Conservation (phyloP, 2,329 filamentous ascomycete genomes). For the Leptosphaerulina australis region DNA sequence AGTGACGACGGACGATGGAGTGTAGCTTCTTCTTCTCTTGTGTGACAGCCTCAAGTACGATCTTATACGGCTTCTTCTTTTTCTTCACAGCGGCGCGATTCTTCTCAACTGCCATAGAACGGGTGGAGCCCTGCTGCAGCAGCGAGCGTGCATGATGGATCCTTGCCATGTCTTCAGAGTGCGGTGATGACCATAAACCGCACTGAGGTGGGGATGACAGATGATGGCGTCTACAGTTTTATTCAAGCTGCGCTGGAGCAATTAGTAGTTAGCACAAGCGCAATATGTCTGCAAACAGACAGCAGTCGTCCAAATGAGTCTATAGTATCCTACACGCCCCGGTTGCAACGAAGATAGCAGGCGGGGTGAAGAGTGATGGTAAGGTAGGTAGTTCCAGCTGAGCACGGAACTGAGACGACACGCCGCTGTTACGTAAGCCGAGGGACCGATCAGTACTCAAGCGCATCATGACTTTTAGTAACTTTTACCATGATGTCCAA, state of each 20-base stretch:
- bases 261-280: conserved; percentile 25
- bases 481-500: conserved; percentile 34
- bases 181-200: conserved; percentile 21
- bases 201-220: conserved; percentile 12
- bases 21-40: conserved; percentile 66
- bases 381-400: conserved; percentile 9
- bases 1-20: conserved; percentile 51
- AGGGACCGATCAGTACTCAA: conserved; percentile 12
- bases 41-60: conserved; percentile 63
- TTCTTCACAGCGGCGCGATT: conserved; percentile 33
- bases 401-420: conserved; percentile 8
- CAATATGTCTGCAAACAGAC: conserved; percentile 21
- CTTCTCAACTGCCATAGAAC: conserved; percentile 29
- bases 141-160: conserved; percentile 31
- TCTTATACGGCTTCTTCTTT: conserved; percentile 60
- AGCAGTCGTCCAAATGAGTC: conserved; percentile 18
- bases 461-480: conserved; percentile 9
- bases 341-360: conserved; percentile 26
- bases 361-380: conserved; percentile 25
- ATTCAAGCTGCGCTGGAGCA: conserved; percentile 13
- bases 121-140: conserved; percentile 27
- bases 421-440: conserved; percentile 7
- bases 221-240: conserved; percentile 13
- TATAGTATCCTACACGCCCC: conserved; percentile 31
- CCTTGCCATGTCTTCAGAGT: conserved; percentile 33